phyloP scores from a whole-genome alignment of 1,139 yeast genomes.

The Debaryomyces singareniensis region DNA sequence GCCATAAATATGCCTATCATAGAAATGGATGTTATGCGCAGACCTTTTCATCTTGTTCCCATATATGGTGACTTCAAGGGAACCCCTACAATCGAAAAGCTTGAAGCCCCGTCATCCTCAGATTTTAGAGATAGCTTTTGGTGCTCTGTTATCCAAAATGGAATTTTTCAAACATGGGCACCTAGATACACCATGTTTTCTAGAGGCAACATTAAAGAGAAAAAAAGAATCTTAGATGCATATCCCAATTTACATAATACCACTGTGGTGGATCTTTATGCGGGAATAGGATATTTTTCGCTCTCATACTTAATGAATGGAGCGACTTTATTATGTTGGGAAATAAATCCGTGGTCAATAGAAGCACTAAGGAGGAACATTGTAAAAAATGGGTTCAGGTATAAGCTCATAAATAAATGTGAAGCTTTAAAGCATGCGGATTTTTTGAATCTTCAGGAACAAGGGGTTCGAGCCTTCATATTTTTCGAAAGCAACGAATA shows the following conservation, averaged over 20 bases:
- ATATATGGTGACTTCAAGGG: constrained; percentile 65
- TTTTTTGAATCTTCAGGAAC: constrained; percentile 5
- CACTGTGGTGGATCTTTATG: constrained; percentile 63
- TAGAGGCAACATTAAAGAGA: constrained; percentile 83
- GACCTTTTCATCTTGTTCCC: constrained; percentile 56
- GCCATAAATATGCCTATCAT: constrained; percentile 69
- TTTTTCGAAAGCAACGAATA: constrained; percentile 59
- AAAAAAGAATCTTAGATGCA: constrained; percentile 50
- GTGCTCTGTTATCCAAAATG: constrained; percentile 69
- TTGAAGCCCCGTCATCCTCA: constrained; percentile 29
- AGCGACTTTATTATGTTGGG: constrained; percentile 71
- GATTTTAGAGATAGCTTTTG: constrained; percentile 58
- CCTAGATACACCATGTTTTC: constrained; percentile 85
- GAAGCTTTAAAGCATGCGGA: constrained; percentile 21
- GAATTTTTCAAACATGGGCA: constrained; percentile 76
- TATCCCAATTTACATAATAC: constrained; percentile 22
- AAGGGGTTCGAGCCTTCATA: constrained; percentile 25
- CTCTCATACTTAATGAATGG: constrained; percentile 55
- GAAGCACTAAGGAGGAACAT: constrained; percentile 63
- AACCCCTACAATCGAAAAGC: constrained; percentile 15
- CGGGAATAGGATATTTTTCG: constrained; percentile 85
- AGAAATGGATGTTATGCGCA: constrained; percentile 49
- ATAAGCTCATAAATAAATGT: constrained; percentile 21
- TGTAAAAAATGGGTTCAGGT: constrained; percentile 33
- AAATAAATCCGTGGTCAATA: constrained; percentile 79